Conservation (phyloP, 2,329 filamentous ascomycete genomes). For the Arthroderma uncinatum region DNA sequence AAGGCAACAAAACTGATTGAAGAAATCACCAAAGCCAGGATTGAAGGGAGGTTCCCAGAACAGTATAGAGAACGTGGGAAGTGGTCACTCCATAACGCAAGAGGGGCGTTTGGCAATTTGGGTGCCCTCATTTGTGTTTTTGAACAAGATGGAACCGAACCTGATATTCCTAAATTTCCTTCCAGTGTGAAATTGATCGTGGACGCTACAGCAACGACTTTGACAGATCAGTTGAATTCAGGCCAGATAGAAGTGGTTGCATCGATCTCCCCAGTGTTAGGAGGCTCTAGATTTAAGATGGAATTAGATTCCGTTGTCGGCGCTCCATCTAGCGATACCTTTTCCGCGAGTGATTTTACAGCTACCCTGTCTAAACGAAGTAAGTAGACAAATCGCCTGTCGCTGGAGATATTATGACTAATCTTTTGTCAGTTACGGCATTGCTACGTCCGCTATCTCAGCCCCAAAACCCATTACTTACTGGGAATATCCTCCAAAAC, state of each 20-base stretch:
- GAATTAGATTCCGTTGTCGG: conserved; percentile 57
- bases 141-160: conserved; percentile 32
- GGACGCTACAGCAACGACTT: conserved; percentile 24
- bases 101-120: conserved; percentile 46
- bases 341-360: conserved; percentile 61
- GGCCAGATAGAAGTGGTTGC: conserved; percentile 39
- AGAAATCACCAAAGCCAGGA: conserved; percentile 72
- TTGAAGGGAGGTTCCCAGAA: conserved; percentile 77
- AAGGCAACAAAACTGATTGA: conserved; percentile 68
- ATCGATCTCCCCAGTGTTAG: conserved; percentile 62
- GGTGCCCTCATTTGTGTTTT: conserved; percentile 40
- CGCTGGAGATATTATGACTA: neutral
- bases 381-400: conserved; percentile 34
- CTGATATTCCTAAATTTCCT: conserved; percentile 41
- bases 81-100: conserved; percentile 67
- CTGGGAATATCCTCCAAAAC: conserved; percentile 60
- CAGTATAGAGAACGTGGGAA: conserved; percentile 66
- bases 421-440: conserved; percentile 49
- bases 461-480: conserved; percentile 37
- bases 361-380: conserved; percentile 62
- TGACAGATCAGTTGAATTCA: conserved; percentile 22
- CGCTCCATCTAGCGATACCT: conserved; percentile 60
- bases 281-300: conserved; percentile 43
- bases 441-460: conserved; percentile 60
- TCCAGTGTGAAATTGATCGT: conserved; percentile 30